Evolutionary conservation across 208 protist genomes (phyloP).

Genomic region (Trypanosomatidae sp.): DNA sequence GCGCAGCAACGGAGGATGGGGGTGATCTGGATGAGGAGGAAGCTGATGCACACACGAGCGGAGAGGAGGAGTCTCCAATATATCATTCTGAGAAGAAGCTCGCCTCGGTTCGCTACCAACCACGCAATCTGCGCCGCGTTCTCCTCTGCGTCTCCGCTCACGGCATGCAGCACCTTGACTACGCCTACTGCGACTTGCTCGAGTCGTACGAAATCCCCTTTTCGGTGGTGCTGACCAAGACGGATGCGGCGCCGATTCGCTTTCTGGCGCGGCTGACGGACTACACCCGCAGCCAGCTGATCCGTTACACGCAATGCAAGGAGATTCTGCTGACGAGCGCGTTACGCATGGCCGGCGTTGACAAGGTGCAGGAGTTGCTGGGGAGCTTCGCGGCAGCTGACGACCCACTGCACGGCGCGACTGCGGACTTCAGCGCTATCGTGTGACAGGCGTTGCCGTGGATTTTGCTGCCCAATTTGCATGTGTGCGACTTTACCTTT

Average conservation of each 20-base stretch:
- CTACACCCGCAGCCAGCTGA: conserved; percentile 78
- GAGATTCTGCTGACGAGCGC: conserved; percentile 84
- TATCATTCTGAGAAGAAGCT: too few species aligned
- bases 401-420: conserved; percentile 49
- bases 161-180: conserved; percentile 79
- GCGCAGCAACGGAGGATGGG: too few species aligned
- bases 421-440: conserved; percentile 73
- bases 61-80: background rate
- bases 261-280: conserved; percentile 80
- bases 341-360: conserved; percentile 79
- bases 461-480: too few species aligned
- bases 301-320: conserved; percentile 83
- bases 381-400: conserved; percentile 49
- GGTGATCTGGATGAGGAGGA: background rate
- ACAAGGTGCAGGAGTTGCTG: conserved; percentile 85
- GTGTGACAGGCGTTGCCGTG: too few species aligned
- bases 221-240: conserved; percentile 87
- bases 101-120: conserved; percentile 25
- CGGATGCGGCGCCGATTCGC: conserved; percentile 78
- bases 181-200: conserved; percentile 68
- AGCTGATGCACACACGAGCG: background rate
- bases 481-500: too few species aligned
- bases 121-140: conserved; percentile 68
- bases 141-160: conserved; percentile 76
- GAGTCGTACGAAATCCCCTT: conserved; percentile 71